phyloP scores from a whole-genome alignment of 805 yeast genomes.

The Hanseniaspora valbyensis region DNA sequence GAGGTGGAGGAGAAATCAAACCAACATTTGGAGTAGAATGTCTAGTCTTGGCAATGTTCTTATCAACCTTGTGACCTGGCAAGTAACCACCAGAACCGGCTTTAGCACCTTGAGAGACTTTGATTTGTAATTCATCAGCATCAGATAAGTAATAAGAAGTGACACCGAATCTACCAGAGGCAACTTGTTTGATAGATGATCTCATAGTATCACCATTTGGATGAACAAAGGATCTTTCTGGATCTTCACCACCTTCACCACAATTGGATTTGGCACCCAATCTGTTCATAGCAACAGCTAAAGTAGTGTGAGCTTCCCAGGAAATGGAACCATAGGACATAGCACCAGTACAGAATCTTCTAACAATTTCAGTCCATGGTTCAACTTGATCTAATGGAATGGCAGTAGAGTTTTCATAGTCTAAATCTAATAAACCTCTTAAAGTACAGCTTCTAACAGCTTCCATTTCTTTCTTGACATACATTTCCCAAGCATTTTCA shows the following conservation, averaged over 20 bases:
- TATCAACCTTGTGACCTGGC: constrained; percentile 87
- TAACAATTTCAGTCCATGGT: constrained; percentile 98
- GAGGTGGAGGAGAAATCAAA: constrained; percentile 95
- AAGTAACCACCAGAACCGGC: constrained; percentile 99
- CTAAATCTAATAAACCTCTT: constrained; percentile 88
- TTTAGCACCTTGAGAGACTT: constrained; percentile 99
- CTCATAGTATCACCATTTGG: constrained; percentile 95
- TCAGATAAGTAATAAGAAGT: constrained; percentile 89
- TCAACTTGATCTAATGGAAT: constrained; percentile 96
- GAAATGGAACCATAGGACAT: constrained; percentile 99
- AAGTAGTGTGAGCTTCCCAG: constrained; percentile 94
- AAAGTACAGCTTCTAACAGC: constrained; percentile 87
- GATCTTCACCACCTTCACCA: constrained; percentile 99
- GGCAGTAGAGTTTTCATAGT: constrained; percentile 54
- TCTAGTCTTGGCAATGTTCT: constrained; percentile 82
- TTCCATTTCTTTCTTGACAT: constrained; percentile 79
- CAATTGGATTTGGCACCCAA: constrained; percentile 96
- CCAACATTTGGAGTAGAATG: constrained; percentile 97
- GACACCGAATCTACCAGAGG: constrained; percentile 96
- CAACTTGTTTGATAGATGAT: constrained; percentile 96
- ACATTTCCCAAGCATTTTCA: constrained; percentile 82
- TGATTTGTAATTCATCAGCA: constrained; percentile 94
- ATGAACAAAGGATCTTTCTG: constrained; percentile 70
- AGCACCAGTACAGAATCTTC: constrained; percentile 98
- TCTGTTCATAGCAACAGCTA: constrained; percentile 97